Conservation (phyloP, 352 stramenopile species). For the Globisporangium nunn region DNA sequence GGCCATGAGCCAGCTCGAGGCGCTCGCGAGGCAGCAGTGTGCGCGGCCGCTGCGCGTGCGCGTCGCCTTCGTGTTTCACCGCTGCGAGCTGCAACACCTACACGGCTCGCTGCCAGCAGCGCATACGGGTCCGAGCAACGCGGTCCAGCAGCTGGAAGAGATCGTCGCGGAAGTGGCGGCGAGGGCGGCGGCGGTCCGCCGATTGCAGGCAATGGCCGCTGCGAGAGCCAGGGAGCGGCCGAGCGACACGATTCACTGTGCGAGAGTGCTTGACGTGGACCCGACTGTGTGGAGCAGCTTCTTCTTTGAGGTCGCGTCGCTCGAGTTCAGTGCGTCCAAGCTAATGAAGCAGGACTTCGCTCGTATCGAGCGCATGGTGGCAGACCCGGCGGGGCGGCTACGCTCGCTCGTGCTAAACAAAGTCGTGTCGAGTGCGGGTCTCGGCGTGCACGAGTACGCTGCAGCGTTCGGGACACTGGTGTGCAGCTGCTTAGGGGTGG, state of each 20-base stretch:
- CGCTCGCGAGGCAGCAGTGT: slow-evolving; percentile 6
- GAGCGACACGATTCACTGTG: too few relatives aligned
- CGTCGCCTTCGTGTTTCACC: slow-evolving; percentile 6
- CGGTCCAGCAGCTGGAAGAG: slow-evolving; percentile 1
- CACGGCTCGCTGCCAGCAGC: too few relatives aligned
- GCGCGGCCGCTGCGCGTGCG: neutral
- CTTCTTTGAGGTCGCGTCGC: neutral
- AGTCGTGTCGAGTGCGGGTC: neutral
- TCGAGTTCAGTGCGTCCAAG: slow-evolving; percentile 6
- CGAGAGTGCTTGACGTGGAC: neutral
- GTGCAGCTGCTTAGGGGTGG: slow-evolving; percentile 19
- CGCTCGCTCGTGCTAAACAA: slow-evolving; percentile 23
- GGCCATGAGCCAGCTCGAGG: slow-evolving; percentile 17
- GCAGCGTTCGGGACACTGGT: slow-evolving; percentile 19
- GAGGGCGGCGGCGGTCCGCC: neutral
- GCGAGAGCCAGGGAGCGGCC: too few relatives aligned
- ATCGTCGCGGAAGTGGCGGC: neutral
- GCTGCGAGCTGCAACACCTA: neutral
- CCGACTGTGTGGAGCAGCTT: slow-evolving; percentile 7
- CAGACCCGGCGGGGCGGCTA: neutral
- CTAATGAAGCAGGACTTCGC: slow-evolving; percentile 6
- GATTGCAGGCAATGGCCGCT: neutral
- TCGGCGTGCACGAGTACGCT: neutral
- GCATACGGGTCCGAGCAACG: neutral
- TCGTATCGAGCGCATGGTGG: slow-evolving; percentile 1